Conservation (phyloP, 2,329 filamentous ascomycete species). For the Colletotrichum paranaense region DNA sequence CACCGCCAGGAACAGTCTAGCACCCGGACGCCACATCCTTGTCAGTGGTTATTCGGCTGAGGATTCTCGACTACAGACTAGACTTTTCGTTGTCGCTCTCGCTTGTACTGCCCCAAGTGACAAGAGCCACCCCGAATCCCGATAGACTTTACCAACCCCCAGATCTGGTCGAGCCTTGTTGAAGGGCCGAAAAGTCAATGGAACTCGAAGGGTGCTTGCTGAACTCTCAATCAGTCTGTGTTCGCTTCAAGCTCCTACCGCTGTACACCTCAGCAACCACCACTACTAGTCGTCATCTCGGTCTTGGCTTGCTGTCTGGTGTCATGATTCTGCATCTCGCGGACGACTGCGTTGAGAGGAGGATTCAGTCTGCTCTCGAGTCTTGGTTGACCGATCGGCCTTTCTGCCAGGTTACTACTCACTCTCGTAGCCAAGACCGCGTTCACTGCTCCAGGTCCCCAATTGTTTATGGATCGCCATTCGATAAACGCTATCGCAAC, state of each 20-base stretch:
- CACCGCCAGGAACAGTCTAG: slow-evolving; percentile 18
- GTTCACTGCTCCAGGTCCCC: not conserved
- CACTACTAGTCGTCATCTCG: not conserved
- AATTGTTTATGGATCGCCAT: slow-evolving; percentile 19
- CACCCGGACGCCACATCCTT: slow-evolving; percentile 24
- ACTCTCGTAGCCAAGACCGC: not conserved
- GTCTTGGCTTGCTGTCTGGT: not conserved
- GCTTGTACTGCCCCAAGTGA: slow-evolving; percentile 4
- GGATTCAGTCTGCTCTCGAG: not conserved
- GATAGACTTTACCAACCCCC: slow-evolving; percentile 13
- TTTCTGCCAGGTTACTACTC: not conserved
- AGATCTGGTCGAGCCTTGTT: slow-evolving; percentile 5
- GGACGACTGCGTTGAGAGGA: not conserved
- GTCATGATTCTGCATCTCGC: not conserved
- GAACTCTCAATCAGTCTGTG: not conserved
- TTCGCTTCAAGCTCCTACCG: slow-evolving; percentile 5
- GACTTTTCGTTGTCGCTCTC: slow-evolving; percentile 14
- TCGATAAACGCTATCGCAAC: slow-evolving; percentile 8
- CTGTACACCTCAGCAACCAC: not conserved
- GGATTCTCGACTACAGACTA: not conserved
- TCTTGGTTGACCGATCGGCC: not conserved
- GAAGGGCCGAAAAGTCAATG: slow-evolving; percentile 8
- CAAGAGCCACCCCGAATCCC: not conserved
- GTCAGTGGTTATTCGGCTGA: slow-evolving; percentile 9
- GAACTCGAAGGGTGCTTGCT: not conserved